A percentile compares a stretch with the other conserved stretches of the same genome.
Conservation (phyloP, 2,329 filamentous ascomycete genomes). For the Chaetomium olivaceum region DNA sequence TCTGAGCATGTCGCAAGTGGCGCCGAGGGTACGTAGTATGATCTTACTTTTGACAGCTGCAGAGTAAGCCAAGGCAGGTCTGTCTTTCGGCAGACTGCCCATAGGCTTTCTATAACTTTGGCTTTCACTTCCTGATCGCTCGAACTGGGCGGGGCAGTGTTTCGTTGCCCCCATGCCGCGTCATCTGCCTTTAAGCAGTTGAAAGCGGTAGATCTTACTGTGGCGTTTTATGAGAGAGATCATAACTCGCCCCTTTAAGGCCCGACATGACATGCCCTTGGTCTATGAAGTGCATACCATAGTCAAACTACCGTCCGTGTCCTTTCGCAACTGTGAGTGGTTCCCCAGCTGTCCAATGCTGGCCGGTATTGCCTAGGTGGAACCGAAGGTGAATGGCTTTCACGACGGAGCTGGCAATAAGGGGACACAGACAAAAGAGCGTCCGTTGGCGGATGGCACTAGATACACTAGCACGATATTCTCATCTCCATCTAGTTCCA, state of each 20-base stretch:
- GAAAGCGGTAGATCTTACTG: constrained; percentile 1
- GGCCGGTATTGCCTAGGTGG: neutral
- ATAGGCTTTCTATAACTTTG: neutral
- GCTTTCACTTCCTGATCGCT: too few relatives aligned
- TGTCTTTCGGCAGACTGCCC: neutral
- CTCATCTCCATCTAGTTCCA: neutral
- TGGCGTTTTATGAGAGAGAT: neutral
- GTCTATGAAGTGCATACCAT: too few relatives aligned
- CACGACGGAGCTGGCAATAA: neutral
- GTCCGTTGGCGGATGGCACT: neutral
- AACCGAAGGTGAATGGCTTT: neutral
- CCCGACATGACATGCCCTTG: neutral
- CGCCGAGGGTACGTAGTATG: neutral
- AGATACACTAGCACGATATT: neutral
- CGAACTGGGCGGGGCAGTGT: neutral
- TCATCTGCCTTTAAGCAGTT: neutral
- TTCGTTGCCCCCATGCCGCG: neutral
- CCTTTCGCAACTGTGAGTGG: neutral
- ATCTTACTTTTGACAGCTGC: neutral
- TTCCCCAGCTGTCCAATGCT: neutral
- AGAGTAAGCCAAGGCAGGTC: neutral
- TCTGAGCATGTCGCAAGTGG: constrained; percentile 17
- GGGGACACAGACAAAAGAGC: neutral
- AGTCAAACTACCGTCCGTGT: too few relatives aligned
- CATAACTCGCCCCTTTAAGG: neutral